These are phyloP conservation scores for Pythium dissimile DNA, from an alignment of 352 stramenopile genomes.

Conservation along the genomic window DNA sequence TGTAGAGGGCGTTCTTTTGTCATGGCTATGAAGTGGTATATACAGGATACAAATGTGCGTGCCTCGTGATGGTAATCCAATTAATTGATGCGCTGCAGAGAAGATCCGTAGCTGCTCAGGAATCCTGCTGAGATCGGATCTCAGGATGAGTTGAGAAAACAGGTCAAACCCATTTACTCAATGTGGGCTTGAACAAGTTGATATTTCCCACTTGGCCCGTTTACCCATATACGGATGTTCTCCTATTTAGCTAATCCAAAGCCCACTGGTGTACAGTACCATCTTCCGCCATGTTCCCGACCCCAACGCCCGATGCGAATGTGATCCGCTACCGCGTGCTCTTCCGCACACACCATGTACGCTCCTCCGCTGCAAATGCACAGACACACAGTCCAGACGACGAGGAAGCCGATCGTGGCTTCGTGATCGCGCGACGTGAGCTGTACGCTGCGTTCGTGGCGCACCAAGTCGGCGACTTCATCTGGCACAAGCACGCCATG, in stretches of 20 bases:
- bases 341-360: constrained; percentile 11
- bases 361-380: neutral
- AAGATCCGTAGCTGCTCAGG: too few relatives aligned
- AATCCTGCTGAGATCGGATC: too few relatives aligned
- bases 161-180: neutral
- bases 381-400: neutral
- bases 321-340: constrained; percentile 23
- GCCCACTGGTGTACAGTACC: neutral
- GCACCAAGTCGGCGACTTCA: constrained; percentile 9
- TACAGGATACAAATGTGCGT: too few relatives aligned
- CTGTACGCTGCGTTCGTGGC: constrained; percentile 16
- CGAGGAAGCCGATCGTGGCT: neutral
- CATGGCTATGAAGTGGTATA: neutral
- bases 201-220: neutral
- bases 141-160: too few relatives aligned
- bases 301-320: constrained; percentile 17
- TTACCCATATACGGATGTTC: neutral
- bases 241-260: neutral
- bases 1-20: neutral
- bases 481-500: constrained; percentile 28
- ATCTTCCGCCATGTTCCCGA: constrained; percentile 22
- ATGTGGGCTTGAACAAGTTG: neutral
- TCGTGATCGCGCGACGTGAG: neutral
- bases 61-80: too few relatives aligned
- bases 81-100: too few relatives aligned